Evolutionary conservation across 140 eudicot species (phyloP), one percentile per base, ranked within the genome.

Genomic region (Stevia rebaudiana): DNA sequence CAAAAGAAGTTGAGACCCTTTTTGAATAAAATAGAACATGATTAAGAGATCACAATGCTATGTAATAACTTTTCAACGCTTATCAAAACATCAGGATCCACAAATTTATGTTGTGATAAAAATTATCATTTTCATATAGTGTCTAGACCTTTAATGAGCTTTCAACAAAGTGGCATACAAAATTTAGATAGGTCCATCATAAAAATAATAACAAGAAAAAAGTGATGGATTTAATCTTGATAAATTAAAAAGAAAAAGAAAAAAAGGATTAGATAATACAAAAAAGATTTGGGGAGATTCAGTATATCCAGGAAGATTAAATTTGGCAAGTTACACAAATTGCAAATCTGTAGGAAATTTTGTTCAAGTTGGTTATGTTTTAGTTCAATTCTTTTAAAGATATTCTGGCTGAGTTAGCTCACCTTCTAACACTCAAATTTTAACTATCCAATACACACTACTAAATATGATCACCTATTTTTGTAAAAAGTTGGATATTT

Each of bases 101-200:
- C 25, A 17, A 17, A 17, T 8, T 16, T 16, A 11, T 6, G 25
- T 7, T 17, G 33, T 22, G 56, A 18, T 3, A 50, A 50, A 18
- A 50, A 21, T 19, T 50, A 17, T n/a, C 7, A n/a, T 5, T 21
- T 48, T 3, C 41, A n/a, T 13, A n/a, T 50, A 2, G 56, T 1
- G 3, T 15, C 40, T 7, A 55, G 41, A 55, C 17, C 62, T 55
- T 13, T 55, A 55, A 15, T 13, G 41, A 55, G 42, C 22, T 55
- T 55, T 55, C 62, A 55, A 55, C n/a, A 49, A 49, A 28, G 40
- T 28, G 18, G 23, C 36, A 52, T 52, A 10, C 23, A 52, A 52
- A 11, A 51, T 23, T 11, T 12, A 53, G 36, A 37, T 12, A 53
- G 60, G 24, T 53, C 60, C 18, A 12, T 53, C 18, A 12, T 6